Conservation (phyloP, 192 early-diverging fungal species). For the Mortierella antarctica region DNA sequence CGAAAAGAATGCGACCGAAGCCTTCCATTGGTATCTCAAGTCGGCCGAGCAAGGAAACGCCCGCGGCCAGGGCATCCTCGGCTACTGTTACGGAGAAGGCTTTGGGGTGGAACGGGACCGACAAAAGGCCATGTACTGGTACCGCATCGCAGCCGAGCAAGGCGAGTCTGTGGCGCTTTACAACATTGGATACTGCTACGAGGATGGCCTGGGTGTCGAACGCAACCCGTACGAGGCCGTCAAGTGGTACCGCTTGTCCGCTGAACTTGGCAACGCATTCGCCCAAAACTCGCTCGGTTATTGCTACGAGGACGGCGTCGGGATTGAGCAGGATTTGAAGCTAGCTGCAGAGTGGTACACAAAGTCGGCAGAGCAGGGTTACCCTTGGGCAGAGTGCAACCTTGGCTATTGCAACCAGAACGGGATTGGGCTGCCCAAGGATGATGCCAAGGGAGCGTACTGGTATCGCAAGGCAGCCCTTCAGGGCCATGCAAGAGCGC, state of each 20-base stretch:
- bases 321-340: slow-evolving; percentile 61
- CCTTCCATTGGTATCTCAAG: slow-evolving; percentile 71
- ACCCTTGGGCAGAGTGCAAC: slow-evolving; percentile 74
- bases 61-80: slow-evolving; percentile 67
- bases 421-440: slow-evolving; percentile 64
- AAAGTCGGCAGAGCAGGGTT: slow-evolving; percentile 61
- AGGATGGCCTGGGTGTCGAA: slow-evolving; percentile 77
- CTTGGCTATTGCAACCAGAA: slow-evolving; percentile 82
- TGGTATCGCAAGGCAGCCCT: slow-evolving; percentile 72
- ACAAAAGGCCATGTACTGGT: slow-evolving; percentile 70
- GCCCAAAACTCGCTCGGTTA: slow-evolving; percentile 91
- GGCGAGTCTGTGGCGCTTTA: slow-evolving; percentile 86
- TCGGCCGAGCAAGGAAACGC: slow-evolving; percentile 66
- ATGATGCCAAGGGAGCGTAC: slow-evolving; percentile 59
- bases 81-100: slow-evolving; percentile 69
- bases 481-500: slow-evolving; percentile 66
- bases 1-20: slow-evolving; percentile 70
- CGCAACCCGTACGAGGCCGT: slow-evolving; percentile 62
- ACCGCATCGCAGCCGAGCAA: slow-evolving; percentile 65
- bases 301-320: slow-evolving; percentile 89
- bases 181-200: slow-evolving; percentile 83
- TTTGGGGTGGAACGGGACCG: slow-evolving; percentile 65
- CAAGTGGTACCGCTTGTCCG: slow-evolving; percentile 75
- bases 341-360: slow-evolving; percentile 68
- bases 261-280: slow-evolving; percentile 80